Evolutionary conservation across 768 basidiomycete species (phyloP).

Genomic region (Lactarius hengduanensis): DNA sequence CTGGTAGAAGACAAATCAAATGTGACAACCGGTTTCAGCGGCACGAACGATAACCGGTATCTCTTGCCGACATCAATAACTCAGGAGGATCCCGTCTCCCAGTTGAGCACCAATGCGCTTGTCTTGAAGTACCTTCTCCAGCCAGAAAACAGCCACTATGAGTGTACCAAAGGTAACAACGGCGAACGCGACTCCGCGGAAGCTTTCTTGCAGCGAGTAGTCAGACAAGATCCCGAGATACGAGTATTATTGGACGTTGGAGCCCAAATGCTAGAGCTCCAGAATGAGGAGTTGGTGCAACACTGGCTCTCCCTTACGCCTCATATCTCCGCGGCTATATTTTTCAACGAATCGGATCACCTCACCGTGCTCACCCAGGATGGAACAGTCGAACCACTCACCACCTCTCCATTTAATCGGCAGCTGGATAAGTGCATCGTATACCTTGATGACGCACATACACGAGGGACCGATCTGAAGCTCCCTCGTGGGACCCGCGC

Average conservation of each 20-base stretch:
- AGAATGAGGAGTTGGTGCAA: slow-evolving; percentile 41
- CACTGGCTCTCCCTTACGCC: slow-evolving; percentile 39
- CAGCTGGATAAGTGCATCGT: slow-evolving; percentile 42
- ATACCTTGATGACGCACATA: slow-evolving; percentile 55
- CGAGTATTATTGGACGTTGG: slow-evolving; percentile 56
- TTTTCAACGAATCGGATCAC: slow-evolving; percentile 37
- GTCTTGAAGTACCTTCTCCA: slow-evolving; percentile 41
- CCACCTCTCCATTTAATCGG: slow-evolving; percentile 38
- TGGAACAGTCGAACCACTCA: slow-evolving; percentile 37
- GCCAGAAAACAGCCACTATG: slow-evolving; percentile 43
- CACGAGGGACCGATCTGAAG: slow-evolving; percentile 52
- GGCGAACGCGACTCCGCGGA: slow-evolving; percentile 1
- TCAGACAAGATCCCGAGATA: slow-evolving; percentile 38
- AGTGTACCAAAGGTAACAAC: slow-evolving; percentile 11
- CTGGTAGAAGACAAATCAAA: slow-evolving; percentile 41
- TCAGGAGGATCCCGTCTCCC: slow-evolving; percentile 38
- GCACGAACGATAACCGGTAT: slow-evolving; percentile 49
- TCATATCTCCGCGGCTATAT: slow-evolving; percentile 42
- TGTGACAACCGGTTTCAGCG: slow-evolving; percentile 50
- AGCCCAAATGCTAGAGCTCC: slow-evolving; percentile 53
- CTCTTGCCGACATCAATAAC: slow-evolving; percentile 37
- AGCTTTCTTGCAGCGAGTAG: slow-evolving; percentile 38
- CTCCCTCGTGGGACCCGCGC: slow-evolving; percentile 43
- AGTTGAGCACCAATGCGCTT: slow-evolving; percentile 48
- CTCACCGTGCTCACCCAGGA: slow-evolving; percentile 39